Evolutionary conservation across 768 basidiomycete species (phyloP).

Genomic region (Phaeolepiota aurea): DNA sequence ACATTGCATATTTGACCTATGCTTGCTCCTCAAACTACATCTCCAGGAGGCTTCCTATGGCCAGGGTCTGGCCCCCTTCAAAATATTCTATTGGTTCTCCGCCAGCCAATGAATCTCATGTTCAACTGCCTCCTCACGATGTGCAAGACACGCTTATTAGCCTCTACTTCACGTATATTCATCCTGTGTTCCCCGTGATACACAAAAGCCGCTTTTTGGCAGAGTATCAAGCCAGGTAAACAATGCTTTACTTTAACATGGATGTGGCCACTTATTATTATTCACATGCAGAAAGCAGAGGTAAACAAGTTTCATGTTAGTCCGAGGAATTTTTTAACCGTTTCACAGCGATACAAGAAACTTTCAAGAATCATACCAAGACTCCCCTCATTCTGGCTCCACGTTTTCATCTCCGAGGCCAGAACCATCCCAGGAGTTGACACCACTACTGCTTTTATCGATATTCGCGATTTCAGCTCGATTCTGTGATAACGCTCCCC

Average conservation of each 20-base stretch:
- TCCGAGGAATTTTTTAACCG: constrained; percentile 1
- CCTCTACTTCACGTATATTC: constrained; percentile 77
- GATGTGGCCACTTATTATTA: background rate
- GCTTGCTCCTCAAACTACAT: constrained; percentile 9
- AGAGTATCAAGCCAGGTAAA: constrained; percentile 49
- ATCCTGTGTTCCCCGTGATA: constrained; percentile 79
- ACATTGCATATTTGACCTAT: constrained; percentile 7
- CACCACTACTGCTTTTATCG: constrained; percentile 63
- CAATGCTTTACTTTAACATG: background rate
- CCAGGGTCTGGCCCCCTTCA: constrained; percentile 63
- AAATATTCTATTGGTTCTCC: constrained; percentile 27
- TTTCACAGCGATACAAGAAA: constrained; percentile 8
- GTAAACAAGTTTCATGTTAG: background rate
- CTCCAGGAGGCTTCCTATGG: constrained; percentile 63
- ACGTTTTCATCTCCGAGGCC: constrained; percentile 29
- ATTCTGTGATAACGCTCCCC: constrained; percentile 44
- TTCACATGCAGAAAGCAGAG: background rate
- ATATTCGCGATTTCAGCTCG: constrained; percentile 81
- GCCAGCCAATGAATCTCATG: constrained; percentile 35
- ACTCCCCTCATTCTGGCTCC: constrained; percentile 18
- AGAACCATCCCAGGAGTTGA: constrained; percentile 54
- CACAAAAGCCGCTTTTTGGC: constrained; percentile 62
- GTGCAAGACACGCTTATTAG: constrained; percentile 63
- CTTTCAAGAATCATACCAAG: constrained; percentile 10
- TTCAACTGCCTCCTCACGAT: constrained; percentile 49